These are phyloP conservation scores for Lachnellula suecica DNA, from an alignment of 2,329 filamentous ascomycete genomes.

Conservation along the genomic window DNA sequence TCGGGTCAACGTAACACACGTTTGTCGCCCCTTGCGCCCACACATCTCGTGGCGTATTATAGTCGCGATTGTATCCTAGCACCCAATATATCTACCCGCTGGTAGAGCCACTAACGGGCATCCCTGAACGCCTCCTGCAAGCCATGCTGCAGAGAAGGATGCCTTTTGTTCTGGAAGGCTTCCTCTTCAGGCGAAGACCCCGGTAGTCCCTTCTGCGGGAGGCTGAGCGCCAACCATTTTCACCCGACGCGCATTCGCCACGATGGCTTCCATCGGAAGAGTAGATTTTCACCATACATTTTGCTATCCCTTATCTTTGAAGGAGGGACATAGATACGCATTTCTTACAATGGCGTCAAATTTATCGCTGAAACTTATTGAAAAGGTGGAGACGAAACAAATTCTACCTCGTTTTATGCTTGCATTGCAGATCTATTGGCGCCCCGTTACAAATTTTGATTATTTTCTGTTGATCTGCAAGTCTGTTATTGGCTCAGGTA, in stretches of 20 bases:
- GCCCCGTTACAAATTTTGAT: too few relatives aligned
- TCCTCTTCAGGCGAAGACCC: background rate
- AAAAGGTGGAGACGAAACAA: too few relatives aligned
- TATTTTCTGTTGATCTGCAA: too few relatives aligned
- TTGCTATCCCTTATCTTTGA: background rate
- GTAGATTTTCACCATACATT: too few relatives aligned
- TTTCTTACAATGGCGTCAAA: background rate
- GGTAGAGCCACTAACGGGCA: background rate
- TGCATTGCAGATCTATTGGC: too few relatives aligned
- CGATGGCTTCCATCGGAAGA: too few relatives aligned
- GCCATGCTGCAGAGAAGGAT: conserved; percentile 4
- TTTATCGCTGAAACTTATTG: background rate
- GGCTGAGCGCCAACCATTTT: background rate
- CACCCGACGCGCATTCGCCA: too few relatives aligned
- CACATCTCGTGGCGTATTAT: background rate
- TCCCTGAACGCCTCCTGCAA: background rate
- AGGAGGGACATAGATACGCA: background rate
- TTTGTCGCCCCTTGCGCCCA: background rate
- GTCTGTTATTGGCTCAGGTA: too few relatives aligned
- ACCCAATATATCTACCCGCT: background rate
- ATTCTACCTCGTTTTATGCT: too few relatives aligned
- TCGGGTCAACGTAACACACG: background rate
- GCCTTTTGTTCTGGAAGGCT: conserved; percentile 3
- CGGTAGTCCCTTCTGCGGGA: background rate
- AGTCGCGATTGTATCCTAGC: background rate